phyloP scores from a whole-genome alignment of 169 alveolate species.

The Eimeria tenella region DNA sequence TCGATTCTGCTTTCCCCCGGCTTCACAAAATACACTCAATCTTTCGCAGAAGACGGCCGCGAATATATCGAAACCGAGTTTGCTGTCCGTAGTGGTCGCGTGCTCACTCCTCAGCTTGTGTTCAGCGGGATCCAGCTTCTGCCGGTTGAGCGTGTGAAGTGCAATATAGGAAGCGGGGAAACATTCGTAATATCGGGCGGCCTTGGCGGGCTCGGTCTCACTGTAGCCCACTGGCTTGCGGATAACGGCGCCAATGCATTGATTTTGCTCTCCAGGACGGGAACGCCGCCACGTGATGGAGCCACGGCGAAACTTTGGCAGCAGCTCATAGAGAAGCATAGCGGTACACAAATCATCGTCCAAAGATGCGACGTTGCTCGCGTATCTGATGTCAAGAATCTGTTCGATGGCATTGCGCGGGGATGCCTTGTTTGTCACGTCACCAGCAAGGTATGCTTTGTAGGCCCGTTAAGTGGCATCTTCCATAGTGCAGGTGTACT shows the following conservation, averaged over 20 bases:
- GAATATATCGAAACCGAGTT: too few species aligned
- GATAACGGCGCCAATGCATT: constrained; percentile 84
- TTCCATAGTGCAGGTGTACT: constrained; percentile 83
- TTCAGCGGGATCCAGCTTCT: too few species aligned
- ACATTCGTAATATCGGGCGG: constrained; percentile 83
- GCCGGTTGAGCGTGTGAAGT: too few species aligned
- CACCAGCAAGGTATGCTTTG: not conserved
- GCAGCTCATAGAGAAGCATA: constrained; percentile 17
- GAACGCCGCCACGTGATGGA: constrained; percentile 75
- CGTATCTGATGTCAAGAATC: not conserved
- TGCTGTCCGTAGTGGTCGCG: too few species aligned
- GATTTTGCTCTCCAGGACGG: constrained; percentile 81
- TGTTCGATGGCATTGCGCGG: not conserved
- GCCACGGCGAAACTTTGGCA: constrained; percentile 57
- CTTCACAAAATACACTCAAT: too few species aligned
- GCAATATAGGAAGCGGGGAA: too few species aligned
- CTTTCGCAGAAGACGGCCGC: too few species aligned
- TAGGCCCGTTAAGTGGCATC: constrained; percentile 1
- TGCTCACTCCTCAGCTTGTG: too few species aligned
- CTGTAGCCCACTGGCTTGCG: constrained; percentile 84
- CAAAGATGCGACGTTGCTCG: not conserved
- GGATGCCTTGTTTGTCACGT: not conserved
- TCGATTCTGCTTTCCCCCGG: too few species aligned
- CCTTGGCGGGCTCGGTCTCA: constrained; percentile 82
- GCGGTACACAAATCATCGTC: not conserved